Evolutionary conservation across 495 filamentous ascomycete species (phyloP), one percentile per base, ranked within the genome.

Genomic region (Aspergillus funiculosus): DNA sequence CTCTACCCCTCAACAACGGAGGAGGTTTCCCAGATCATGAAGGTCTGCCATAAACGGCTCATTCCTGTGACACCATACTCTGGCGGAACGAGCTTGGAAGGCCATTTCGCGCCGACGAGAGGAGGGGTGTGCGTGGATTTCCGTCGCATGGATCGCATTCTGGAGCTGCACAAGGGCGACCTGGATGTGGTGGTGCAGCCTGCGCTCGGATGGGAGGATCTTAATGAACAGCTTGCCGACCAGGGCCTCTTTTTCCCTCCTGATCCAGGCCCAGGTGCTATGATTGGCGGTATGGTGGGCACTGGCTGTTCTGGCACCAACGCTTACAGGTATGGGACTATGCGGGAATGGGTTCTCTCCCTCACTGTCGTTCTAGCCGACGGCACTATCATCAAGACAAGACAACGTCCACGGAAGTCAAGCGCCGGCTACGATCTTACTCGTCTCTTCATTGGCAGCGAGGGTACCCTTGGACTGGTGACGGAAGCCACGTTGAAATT

Each of bases 281-380:
- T 78, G 74, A 83, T 84, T 38, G 80, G 80, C 14, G 80, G 80
- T 9, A 84, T 84, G 80, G 75, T 84, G 5, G 77, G 79, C 0
- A 83, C 79, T 0, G 80, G 79, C 18, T 83, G 80, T 57, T 79
- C 74, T 2, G 80, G 80, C 35, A 84, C 80, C 2, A 84, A 84
- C 56, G 77, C 80, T 5, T 83, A 83, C 56, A 68, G 80, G 30
- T 82, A 83, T 42, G 80, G 80, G 9, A 84, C 80, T 8, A 84
- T 84, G 80, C 73, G 75, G 37, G 80, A 84, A 50, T 84, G 80
- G 80, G 80, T 84, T 28, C 60, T 82, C 4, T 75, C 73, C 6
- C 58, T 83, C 24, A 84, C 80, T 0, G 72, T 83, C 7, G 80
- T 84, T 6, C 67, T 84, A 37, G 80, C 80, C 3, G 80, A 84